These are phyloP conservation scores for Fraxinus americana DNA, from an alignment of 257 asterid genomes.

Conservation along the genomic window DNA sequence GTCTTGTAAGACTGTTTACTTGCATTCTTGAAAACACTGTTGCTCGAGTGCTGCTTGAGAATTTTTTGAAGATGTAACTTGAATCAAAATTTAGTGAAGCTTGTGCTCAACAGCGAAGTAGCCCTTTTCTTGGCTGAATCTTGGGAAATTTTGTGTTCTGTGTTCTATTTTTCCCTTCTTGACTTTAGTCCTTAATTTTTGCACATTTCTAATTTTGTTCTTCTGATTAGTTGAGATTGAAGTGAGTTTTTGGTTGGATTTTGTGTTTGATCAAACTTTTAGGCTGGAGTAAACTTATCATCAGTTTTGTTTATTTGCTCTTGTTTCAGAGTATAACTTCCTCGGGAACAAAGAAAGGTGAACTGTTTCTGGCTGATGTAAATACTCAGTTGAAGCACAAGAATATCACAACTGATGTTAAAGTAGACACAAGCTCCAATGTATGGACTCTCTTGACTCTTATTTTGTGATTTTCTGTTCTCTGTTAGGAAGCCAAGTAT, in stretches of 20 bases:
- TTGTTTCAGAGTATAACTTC: slow-evolving; percentile 54
- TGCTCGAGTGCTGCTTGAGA: background rate
- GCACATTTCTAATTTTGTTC: background rate
- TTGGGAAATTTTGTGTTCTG: background rate
- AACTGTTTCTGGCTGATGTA: slow-evolving; percentile 62
- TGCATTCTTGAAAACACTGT: background rate
- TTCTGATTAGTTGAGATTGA: background rate
- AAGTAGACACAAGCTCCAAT: slow-evolving; percentile 64
- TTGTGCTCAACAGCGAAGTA: background rate
- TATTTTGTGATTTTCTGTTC: background rate
- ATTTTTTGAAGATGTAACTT: background rate
- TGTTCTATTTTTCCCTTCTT: background rate
- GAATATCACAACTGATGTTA: slow-evolving; percentile 61
- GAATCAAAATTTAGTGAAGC: background rate
- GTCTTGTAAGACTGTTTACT: background rate
- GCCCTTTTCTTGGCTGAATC: background rate
- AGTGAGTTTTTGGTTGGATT: background rate
- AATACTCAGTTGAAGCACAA: slow-evolving; percentile 64
- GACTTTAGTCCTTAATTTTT: background rate
- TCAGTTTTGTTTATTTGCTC: background rate
- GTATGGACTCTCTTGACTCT: slow-evolving; percentile 27
- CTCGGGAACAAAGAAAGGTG: slow-evolving; percentile 65
- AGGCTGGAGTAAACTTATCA: background rate
- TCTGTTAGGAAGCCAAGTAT: background rate
- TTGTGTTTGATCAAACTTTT: background rate